These are phyloP conservation scores for Chrysoporthe puriensis DNA, from an alignment of 2,329 filamentous ascomycete genomes.

Conservation along the genomic window DNA sequence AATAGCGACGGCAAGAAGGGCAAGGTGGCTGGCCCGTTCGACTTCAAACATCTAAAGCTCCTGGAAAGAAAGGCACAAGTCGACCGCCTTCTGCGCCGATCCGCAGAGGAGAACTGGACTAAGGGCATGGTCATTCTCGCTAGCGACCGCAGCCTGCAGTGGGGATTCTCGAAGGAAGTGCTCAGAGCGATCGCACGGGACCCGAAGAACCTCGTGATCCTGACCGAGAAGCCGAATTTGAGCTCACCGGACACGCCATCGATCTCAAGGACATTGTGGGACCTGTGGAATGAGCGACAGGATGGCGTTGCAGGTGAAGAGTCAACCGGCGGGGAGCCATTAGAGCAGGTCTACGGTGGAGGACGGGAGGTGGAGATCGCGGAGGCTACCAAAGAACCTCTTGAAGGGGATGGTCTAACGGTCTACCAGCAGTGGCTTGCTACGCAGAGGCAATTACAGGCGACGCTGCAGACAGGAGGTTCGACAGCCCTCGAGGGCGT, in stretches of 20 bases:
- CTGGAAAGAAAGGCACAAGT: constrained; percentile 83
- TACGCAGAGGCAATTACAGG: constrained; percentile 83
- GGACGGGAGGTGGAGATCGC: constrained; percentile 64
- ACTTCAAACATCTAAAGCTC: constrained; percentile 83
- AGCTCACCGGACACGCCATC: constrained; percentile 53
- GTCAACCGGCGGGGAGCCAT: constrained; percentile 55
- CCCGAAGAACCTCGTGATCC: constrained; percentile 78
- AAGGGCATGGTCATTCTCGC: constrained; percentile 80
- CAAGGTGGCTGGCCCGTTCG: constrained; percentile 74
- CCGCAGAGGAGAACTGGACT: constrained; percentile 45
- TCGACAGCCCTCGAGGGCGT: constrained; percentile 70
- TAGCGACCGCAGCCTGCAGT: constrained; percentile 87
- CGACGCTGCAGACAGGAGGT: constrained; percentile 73
- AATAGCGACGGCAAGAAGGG: constrained; percentile 52
- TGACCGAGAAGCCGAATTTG: constrained; percentile 73
- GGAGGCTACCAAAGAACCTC: constrained; percentile 63
- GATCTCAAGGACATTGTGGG: constrained; percentile 77
- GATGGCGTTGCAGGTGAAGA: constrained; percentile 66
- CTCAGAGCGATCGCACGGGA: constrained; percentile 76
- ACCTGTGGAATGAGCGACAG: constrained; percentile 72
- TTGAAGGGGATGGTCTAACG: constrained; percentile 76
- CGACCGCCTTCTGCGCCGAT: constrained; percentile 64
- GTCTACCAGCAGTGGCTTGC: constrained; percentile 93
- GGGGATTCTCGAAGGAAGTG: constrained; percentile 89
- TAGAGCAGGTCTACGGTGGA: constrained; percentile 69